These are phyloP conservation scores for Planoprotostelium fungivorum DNA, from an alignment of 78 protist genomes.

Conservation along the genomic window DNA sequence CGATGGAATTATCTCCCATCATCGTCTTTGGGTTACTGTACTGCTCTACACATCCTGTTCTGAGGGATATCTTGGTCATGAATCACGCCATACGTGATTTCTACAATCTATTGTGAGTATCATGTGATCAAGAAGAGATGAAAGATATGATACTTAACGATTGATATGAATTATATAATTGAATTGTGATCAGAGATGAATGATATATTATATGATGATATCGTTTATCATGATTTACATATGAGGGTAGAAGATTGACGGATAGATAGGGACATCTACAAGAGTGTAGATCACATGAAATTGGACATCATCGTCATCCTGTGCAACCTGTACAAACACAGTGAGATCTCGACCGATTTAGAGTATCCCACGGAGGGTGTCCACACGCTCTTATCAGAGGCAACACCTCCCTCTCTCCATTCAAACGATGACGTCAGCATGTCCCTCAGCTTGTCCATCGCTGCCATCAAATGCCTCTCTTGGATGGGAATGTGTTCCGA, in stretches of 20 bases:
- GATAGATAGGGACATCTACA: neutral
- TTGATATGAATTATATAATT: no score
- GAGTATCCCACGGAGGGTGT: neutral
- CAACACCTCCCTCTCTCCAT: neutral
- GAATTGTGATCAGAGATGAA: no score
- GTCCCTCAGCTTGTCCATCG: neutral
- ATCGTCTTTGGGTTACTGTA: neutral
- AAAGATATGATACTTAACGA: no score
- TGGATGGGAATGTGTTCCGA: neutral
- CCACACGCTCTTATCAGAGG: neutral
- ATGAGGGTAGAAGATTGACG: no score
- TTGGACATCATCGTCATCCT: neutral
- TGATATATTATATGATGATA: no score
- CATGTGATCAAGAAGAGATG: no score
- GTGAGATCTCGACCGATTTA: neutral
- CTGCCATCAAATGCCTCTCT: neutral
- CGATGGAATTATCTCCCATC: neutral
- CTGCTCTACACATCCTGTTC: neutral
- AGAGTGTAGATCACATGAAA: slow-evolving; percentile 1
- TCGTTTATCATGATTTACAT: no score
- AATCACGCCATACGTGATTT: neutral
- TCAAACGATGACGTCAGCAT: neutral
- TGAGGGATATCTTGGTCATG: neutral
- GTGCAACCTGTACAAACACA: neutral
- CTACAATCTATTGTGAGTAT: neutral